A percentile compares a stretch with the other conserved stretches of the same genome.
These are phyloP conservation scores for Rhodotorula sp. DNA, from an alignment of 1,284 basidiomycete species.

Conservation along the genomic window DNA sequence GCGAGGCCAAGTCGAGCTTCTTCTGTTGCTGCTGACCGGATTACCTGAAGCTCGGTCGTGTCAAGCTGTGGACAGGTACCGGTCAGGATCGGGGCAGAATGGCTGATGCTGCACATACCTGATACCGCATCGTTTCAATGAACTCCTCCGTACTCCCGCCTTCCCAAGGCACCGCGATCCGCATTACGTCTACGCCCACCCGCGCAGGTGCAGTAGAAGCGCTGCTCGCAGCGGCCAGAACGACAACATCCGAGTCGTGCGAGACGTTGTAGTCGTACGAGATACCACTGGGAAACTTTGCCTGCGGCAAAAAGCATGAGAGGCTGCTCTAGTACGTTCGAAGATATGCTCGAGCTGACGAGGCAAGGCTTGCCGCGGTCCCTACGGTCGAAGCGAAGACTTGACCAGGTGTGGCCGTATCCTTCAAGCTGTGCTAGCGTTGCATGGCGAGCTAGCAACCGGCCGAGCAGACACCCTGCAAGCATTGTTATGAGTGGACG, in stretches of 20 bases:
- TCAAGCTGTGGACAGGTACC: not conserved
- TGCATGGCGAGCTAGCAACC: slow-evolving; percentile 63
- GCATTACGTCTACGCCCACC: slow-evolving; percentile 76
- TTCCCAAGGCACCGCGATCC: slow-evolving; percentile 55
- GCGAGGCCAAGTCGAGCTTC: slow-evolving; percentile 59
- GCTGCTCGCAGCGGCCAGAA: slow-evolving; percentile 58
- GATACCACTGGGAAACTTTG: not conserved
- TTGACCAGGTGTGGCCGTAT: not conserved
- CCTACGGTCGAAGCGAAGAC: not conserved
- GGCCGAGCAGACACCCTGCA: slow-evolving; percentile 68
- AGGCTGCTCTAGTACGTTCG: not conserved
- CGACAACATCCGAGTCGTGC: slow-evolving; percentile 70
- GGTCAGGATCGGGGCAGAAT: not conserved
- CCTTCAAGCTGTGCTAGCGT: slow-evolving; percentile 48
- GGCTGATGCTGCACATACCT: slow-evolving; percentile 53
- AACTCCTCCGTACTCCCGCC: slow-evolving; percentile 61
- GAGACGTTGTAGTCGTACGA: slow-evolving; percentile 69
- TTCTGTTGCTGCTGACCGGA: not conserved
- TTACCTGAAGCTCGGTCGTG: not conserved
- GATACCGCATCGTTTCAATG: slow-evolving; percentile 63
- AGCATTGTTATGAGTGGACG: too few relatives aligned
- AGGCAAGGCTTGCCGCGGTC: slow-evolving; percentile 14
- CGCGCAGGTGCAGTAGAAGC: slow-evolving; percentile 51
- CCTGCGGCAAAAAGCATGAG: not conserved
- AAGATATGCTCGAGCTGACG: not conserved